Base-by-base conservation (phyloP, 495 filamentous ascomycete species). In the Apodospora peruviana region DNA sequence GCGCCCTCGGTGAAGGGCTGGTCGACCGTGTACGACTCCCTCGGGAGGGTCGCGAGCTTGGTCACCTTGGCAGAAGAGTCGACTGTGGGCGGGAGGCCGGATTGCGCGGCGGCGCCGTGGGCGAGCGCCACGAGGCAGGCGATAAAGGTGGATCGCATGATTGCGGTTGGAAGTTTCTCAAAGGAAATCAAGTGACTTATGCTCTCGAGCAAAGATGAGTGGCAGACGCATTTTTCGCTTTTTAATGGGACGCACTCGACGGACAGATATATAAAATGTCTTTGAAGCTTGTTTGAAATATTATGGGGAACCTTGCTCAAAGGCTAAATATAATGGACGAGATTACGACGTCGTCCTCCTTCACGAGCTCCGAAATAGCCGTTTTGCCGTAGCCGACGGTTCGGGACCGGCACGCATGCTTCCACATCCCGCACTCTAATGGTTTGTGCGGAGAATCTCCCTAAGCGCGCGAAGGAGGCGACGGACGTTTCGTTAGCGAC, bases 1-100 rank as follows among this genome's bases (percentile, higher is more conserved):
- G 48, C 48, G 29, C 48, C 48, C 48, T 51, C 48, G 48, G 48
- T 51, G 48, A 51, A 51, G 41, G 48, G 48, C 42, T 51, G 48
- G 48, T 51, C 48, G 41, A 51, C 40, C 5, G 48, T 51, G 40
- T 44, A 51, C 2, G 48, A 51, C 41, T 51, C 48, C 22, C 18
- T 29, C 27, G 48, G 48, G 48, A 51, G 40, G 32, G 48, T 51
- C 34, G 48, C 48, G 41, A 51, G 48, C 48, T 51, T 51, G 48
- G 42, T 45, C 40, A 51, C 48, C 35, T 34, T 37, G 41, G 48
- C 48, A 7, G 18, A 25, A 41, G 32, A 11, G 32, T 45, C 41
- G 41, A 51, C 22, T 14, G 48, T 51, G 29, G 48, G 48, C 41
- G 48, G 48, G 48, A 51, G 48, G 38, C 47, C 47, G 38, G 24